Conservation (phyloP, 2,329 filamentous ascomycete species). For the Colletotrichum tanaceti region DNA sequence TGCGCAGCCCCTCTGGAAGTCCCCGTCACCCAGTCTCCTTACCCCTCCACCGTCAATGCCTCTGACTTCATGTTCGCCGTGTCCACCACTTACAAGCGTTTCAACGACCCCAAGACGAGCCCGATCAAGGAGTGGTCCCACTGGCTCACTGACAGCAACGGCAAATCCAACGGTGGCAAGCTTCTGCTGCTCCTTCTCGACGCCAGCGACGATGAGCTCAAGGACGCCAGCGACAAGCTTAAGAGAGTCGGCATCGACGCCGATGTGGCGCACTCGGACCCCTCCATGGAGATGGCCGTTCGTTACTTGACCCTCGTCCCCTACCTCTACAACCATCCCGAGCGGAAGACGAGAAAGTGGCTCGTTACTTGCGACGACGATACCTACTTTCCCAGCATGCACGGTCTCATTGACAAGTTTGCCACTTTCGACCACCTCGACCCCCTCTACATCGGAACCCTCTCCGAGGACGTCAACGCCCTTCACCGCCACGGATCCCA, state of each 20-base stretch:
- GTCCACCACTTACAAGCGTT: conserved; percentile 67
- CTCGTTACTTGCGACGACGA: conserved; percentile 73
- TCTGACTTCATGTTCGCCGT: conserved; percentile 70
- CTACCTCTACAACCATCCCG: conserved; percentile 64
- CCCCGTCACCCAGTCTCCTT: conserved; percentile 62
- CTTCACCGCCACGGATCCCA: conserved; percentile 71
- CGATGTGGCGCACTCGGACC: conserved; percentile 67
- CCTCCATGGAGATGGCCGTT: conserved; percentile 66
- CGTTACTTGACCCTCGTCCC: conserved; percentile 68
- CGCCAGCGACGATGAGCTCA: conserved; percentile 62
- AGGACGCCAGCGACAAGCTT: conserved; percentile 60
- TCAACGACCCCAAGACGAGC: conserved; percentile 62
- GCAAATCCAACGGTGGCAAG: conserved; percentile 67
- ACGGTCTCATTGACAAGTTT: conserved; percentile 63
- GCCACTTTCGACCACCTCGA: conserved; percentile 62
- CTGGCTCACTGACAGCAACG: conserved; percentile 68
- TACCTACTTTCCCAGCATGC: conserved; percentile 72
- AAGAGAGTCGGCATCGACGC: conserved; percentile 64
- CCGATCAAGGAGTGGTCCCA: conserved; percentile 70
- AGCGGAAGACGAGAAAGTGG: conserved; percentile 65
- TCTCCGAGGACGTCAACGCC: conserved; percentile 71
- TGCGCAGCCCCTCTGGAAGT: conserved; percentile 64
- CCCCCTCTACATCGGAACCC: conserved; percentile 69
- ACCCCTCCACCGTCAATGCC: conserved; percentile 62
- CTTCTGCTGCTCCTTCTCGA: conserved; percentile 66